Base-by-base conservation (phyloP, 768 basidiomycete genomes). In the Mrakia gelida region DNA sequence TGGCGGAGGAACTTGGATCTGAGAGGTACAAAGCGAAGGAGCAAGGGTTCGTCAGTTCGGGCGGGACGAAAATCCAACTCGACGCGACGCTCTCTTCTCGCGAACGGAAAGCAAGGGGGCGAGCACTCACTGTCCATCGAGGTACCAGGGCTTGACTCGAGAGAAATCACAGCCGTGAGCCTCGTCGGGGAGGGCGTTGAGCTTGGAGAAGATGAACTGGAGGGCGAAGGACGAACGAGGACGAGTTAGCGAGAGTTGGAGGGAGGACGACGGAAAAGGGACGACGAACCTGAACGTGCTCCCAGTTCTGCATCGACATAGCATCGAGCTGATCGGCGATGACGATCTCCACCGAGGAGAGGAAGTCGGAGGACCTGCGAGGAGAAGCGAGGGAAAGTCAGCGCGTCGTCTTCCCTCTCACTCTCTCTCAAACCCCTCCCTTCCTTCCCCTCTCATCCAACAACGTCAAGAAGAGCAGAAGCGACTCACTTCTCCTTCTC, bases 271-370 rank as follows among this genome's bases (percentile, higher is more conserved):
- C 30, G 38, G 21, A 34, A 9, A 16, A 30, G 56, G n/a, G 28
- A 8, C 9, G 30, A 82, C 87, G 52, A 82, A 93, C 95, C 88
- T 97, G 93, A 28, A 95, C 88, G 82, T 98, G 97, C 56, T 98
- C 95, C 97, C 97, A 99, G 81, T 99, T 99, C 86, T 98, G 97
- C 97, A 98, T 98, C 5, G 89, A 88, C 81, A 98, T 88, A 4
- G 91, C 91, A 84, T 98, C 94, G 87, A 93, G 87, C 82, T 97
- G 95, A 83, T 98, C 97, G 23, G 93, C 87, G n/a, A 98, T 85
- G 30, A 94, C 85, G 8, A 98, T 85, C 82, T 99, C 97, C 75
- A 99, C 92, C 3, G 94, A 96, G 16, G 93, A 93, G 73, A 99
- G 86, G 83, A 96, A 94, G 85, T 99, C 97, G 16, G 90, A 90